These are phyloP conservation scores for Paecilomyces sp. DNA, from an alignment of 2,329 filamentous ascomycete genomes.

Conservation along the genomic window DNA sequence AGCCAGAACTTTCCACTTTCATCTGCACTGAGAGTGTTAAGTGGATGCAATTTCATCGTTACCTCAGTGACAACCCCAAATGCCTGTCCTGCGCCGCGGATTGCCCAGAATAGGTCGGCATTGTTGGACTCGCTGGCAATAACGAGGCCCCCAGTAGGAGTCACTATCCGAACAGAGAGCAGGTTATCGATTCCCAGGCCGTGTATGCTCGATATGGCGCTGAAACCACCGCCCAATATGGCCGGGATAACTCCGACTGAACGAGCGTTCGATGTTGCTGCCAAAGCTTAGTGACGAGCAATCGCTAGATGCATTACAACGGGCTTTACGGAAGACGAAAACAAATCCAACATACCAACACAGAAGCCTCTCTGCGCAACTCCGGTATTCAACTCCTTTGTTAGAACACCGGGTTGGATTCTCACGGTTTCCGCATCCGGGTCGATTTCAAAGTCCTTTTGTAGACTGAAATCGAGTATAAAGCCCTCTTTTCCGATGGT, in stretches of 20 bases:
- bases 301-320: no score
- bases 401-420: neutral
- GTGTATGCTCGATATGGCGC: neutral
- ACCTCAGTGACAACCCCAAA: slow-evolving; percentile 14
- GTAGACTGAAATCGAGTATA: neutral
- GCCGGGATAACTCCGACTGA: neutral
- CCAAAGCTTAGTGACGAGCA: no score
- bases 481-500: neutral
- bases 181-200: neutral
- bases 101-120: slow-evolving; percentile 15
- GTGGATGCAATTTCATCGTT: neutral
- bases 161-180: neutral
- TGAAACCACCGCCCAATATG: neutral
- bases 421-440: neutral
- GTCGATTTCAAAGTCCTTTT: neutral
- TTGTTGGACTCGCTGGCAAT: slow-evolving; percentile 1
- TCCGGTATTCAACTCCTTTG: neutral
- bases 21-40: neutral
- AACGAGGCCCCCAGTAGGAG: neutral
- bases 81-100: slow-evolving; percentile 15
- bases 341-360: neutral
- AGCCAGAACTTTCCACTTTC: neutral
- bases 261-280: neutral
- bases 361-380: neutral
- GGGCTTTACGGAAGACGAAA: no score